Base-by-base conservation (phyloP, 352 stramenopile genomes). In the Phytophthora palmivora region DNA sequence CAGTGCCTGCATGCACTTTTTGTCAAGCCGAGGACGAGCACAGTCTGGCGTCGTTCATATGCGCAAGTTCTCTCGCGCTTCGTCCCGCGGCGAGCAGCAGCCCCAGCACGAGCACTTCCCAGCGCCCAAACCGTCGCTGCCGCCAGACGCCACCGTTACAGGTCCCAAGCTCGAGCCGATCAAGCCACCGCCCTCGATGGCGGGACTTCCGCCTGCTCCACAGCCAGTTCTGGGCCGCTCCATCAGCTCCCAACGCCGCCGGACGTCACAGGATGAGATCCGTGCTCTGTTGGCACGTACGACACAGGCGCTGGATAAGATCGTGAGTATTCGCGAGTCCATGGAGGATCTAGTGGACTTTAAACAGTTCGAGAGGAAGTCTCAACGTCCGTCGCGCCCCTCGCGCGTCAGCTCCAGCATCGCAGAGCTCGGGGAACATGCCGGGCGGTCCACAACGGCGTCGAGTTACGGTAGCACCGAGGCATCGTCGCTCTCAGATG, bases 281-380 rank as follows among this genome's bases (percentile, higher is more conserved):
- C 85, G 82, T 50, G 81, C 82, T 26, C 58, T 94, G 39, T 62
- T 94, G 43, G 66, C 78, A 50, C 82, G 83, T 32, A 94, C 85
- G 15, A 91, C 73, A 16, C 67, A 60, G 22, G 85, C 85, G 26
- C 76, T 94, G 52, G 79, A 92, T 69, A 89, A 89, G 48, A 94
- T 94, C 59, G 85, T 94, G 61, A 82, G 75, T 52, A 94, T 94
- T 51, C 82, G 85, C 45, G 81, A 94, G 67, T 92, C 82, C 33
- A 92, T 94, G 85, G 85, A 94, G 65, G 70, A 78, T 16, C 63
- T 90, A 15, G 83, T 94, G 26, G 85, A 94, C 60, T 94, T 94
- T 47, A 82, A 84, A 52, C 82, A 94, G 60, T 94, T 92, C 56
- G 75, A 87, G 46, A 87, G 78, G 56, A 69, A 73, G 22, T 22